phyloP scores from a whole-genome alignment of 2,329 filamentous ascomycete genomes.

The Rhynchosporium agropyri region DNA sequence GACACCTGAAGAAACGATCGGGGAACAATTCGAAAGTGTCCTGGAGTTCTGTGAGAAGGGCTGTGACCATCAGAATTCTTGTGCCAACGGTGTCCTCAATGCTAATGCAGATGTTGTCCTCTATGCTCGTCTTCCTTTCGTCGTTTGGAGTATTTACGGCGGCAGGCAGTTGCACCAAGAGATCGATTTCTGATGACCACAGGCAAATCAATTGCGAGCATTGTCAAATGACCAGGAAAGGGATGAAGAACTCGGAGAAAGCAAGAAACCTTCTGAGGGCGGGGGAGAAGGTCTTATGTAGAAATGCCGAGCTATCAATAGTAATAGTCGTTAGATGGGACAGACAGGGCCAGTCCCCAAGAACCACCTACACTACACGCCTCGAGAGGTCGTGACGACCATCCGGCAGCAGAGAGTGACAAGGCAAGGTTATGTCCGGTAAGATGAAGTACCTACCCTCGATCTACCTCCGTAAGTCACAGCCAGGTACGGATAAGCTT shows the following conservation, averaged over 20 bases:
- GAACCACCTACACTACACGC: slow-evolving; percentile 28
- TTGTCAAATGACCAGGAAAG: slow-evolving; percentile 13
- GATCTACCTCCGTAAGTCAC: not conserved
- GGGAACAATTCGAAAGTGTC: slow-evolving; percentile 13
- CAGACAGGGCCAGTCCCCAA: slow-evolving; percentile 31
- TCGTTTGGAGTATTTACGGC: slow-evolving; percentile 31
- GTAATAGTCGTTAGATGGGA: slow-evolving; percentile 23
- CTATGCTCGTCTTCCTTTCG: slow-evolving; percentile 21
- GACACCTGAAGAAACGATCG: slow-evolving; percentile 18
- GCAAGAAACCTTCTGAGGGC: slow-evolving; percentile 14
- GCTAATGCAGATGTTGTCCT: slow-evolving; percentile 15
- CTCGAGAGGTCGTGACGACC: slow-evolving; percentile 31
- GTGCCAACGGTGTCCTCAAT: slow-evolving; percentile 18
- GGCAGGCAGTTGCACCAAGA: slow-evolving; percentile 18
- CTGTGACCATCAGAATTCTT: slow-evolving; percentile 18
- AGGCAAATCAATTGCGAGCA: slow-evolving; percentile 1
- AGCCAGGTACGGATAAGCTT: slow-evolving; percentile 19
- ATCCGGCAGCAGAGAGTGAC: slow-evolving; percentile 12
- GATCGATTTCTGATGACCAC: slow-evolving; percentile 16
- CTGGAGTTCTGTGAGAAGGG: slow-evolving; percentile 17
- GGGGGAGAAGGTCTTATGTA: slow-evolving; percentile 30
- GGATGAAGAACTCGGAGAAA: slow-evolving; percentile 19
- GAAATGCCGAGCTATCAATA: slow-evolving; percentile 35
- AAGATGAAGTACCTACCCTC: not conserved
- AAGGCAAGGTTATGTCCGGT: not conserved